Evolutionary conservation across 305 asterid genomes (phyloP), one percentile per base, ranked within the genome.

Genomic region (Fraxinus paxiana): DNA sequence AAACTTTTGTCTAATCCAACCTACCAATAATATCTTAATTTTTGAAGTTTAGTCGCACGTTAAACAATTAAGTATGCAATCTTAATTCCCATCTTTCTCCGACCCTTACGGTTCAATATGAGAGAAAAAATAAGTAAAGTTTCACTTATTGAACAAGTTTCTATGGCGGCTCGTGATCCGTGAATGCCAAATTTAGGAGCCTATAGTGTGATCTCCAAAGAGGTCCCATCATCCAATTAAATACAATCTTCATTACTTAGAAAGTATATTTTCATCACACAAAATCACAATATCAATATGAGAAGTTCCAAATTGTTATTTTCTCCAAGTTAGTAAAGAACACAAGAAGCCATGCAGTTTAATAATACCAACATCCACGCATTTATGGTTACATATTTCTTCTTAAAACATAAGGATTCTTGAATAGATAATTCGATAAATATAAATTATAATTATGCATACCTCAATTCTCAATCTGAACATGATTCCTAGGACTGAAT

Each of bases 391-490:
- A 51, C 13, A 56, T 1, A 17, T 18, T 6, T 56, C 26, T 18
- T 20, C 8, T 6, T 10, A 18, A 18, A 56, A 18, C 12, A 18
- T 18, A 56, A 6, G 13, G 12, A 56, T 56, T 56, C 20, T 24
- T 56, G 4, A 6, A 18, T 5, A 18, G 26, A 56, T 56, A 56
- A 56, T 56, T 18, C 7, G 24, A 56, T 56, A 56, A 56, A 56
- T 17, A 34, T 5, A 34, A 34, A 34, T 34, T 9, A 82, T 18
- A 34, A 34, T 34, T 9, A 82, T 18, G 34, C 76, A 26, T 90
- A 92, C 98, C 97, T 91, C 85, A 78, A 88, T 67, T 83, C 73
- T 83, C 56, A 92, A 75, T 86, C 90, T 86, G 61, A 90, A 79
- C 59, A 80, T 61, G 10, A 90, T 59, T 26, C 41, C 84, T 80